phyloP scores from a whole-genome alignment of 106 monocot genomes.

The Ottelia alismoides region DNA sequence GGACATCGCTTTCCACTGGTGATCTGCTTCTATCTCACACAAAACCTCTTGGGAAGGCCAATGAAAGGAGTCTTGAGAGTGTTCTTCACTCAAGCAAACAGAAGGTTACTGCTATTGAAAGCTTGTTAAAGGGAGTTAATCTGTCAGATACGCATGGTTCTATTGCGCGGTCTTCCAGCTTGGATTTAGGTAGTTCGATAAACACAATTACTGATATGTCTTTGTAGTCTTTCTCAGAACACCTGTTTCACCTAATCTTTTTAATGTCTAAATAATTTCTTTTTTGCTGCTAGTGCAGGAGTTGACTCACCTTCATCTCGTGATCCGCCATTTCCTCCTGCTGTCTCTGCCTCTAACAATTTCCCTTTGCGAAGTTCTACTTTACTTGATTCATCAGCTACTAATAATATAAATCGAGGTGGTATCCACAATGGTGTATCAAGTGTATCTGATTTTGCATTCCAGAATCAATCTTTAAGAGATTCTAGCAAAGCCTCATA shows the following conservation, averaged over 20 bases:
- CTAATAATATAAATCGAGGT: slow-evolving; percentile 26
- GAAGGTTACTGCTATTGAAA: slow-evolving; percentile 98
- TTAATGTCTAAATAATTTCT: slow-evolving; percentile 8
- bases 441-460: slow-evolving; percentile 26
- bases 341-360: slow-evolving; percentile 47
- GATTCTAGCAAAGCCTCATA: slow-evolving; percentile 34
- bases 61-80: slow-evolving; percentile 89
- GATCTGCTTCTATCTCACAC: slow-evolving; percentile 37
- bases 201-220: no score
- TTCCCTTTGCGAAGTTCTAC: slow-evolving; percentile 28
- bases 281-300: slow-evolving; percentile 80
- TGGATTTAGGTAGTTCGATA: slow-evolving; percentile 88
- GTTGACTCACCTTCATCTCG: slow-evolving; percentile 83
- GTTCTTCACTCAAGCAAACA: slow-evolving; percentile 90
- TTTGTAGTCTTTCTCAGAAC: no score
- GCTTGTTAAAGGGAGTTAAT: slow-evolving; percentile 74
- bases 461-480: slow-evolving; percentile 39
- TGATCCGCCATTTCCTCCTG: slow-evolving; percentile 69
- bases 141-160: slow-evolving; percentile 57
- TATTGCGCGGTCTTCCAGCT: slow-evolving; percentile 53
- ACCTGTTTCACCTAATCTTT: no score
- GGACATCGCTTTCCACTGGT: slow-evolving; percentile 40
- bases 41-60: slow-evolving; percentile 38
- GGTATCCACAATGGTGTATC: slow-evolving; percentile 49
- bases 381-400: slow-evolving; percentile 29